A percentile compares a stretch with the other conserved stretches of the same genome.
phyloP scores from a whole-genome alignment of 73 alveolate species.

The Symbiodinium pilosum region DNA sequence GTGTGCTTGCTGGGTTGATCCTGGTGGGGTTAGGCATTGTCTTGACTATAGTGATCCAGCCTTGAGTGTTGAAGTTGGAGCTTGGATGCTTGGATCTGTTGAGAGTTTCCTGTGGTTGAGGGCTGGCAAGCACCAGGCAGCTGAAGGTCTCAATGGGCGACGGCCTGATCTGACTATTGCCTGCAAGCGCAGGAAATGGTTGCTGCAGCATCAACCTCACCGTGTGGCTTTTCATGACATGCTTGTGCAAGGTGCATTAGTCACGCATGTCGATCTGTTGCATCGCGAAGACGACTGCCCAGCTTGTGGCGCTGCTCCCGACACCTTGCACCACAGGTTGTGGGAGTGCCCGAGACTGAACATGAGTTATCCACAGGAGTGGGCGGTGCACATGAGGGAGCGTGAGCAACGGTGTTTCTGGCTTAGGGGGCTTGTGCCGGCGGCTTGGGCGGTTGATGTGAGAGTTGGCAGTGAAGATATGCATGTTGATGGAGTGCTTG shows the following conservation, averaged over 20 bases:
- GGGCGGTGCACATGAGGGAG: neutral
- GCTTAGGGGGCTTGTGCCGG: neutral
- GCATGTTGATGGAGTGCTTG: neutral
- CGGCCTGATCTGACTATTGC: neutral
- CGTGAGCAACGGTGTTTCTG: neutral
- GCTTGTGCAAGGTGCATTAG: neutral
- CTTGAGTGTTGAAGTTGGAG: neutral
- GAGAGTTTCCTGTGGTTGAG: neutral
- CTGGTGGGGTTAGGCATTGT: neutral
- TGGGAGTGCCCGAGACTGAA: neutral
- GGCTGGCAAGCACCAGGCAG: neutral
- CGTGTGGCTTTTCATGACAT: neutral
- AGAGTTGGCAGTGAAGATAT: neutral
- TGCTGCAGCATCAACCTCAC: neutral
- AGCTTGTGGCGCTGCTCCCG: neutral
- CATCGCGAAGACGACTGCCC: neutral
- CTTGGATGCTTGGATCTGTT: neutral
- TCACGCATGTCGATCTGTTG: neutral
- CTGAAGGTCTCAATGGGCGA: neutral
- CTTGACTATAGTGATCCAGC: neutral
- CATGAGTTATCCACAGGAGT: neutral
- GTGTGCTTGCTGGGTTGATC: neutral
- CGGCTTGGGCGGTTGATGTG: neutral
- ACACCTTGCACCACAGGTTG: neutral
- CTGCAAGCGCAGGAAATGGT: neutral